A percentile compares a stretch with the other conserved stretches of the same genome.
Evolutionary conservation across 768 basidiomycete species (phyloP).

Genomic region (Suillus discolor): DNA sequence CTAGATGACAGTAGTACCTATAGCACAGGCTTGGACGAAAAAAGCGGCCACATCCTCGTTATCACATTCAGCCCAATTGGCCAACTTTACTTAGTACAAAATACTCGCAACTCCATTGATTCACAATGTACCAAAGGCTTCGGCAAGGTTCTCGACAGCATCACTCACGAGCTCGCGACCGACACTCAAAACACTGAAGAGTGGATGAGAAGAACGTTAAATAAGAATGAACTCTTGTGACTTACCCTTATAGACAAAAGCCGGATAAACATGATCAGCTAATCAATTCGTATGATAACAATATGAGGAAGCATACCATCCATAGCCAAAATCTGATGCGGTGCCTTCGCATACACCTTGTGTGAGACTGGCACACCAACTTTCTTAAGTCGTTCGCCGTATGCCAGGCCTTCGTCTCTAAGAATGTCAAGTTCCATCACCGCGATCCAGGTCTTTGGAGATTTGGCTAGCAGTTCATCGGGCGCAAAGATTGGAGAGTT

Average conservation of each 20-base stretch:
- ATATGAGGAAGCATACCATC: conserved; percentile 50
- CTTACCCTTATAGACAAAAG: conserved; percentile 24
- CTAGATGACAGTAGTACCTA: neutral
- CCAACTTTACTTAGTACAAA: neutral
- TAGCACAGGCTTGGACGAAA: neutral
- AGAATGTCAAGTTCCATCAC: conserved; percentile 73
- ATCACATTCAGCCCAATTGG: neutral
- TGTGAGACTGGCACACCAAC: conserved; percentile 57
- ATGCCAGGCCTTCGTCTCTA: conserved; percentile 66
- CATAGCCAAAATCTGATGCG: conserved; percentile 77
- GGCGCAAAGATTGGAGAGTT: conserved; percentile 74
- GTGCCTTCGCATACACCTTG: conserved; percentile 62
- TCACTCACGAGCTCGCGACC: conserved; percentile 42
- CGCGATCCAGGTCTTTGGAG: conserved; percentile 65
- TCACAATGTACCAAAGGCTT: conserved; percentile 29
- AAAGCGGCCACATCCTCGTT: neutral
- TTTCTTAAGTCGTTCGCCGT: conserved; percentile 56
- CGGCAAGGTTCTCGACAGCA: conserved; percentile 35
- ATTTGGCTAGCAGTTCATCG: conserved; percentile 49
- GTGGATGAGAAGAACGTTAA: conserved; percentile 15
- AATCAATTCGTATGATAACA: neutral
- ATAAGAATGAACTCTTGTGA: neutral
- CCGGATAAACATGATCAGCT: neutral
- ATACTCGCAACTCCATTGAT: neutral
- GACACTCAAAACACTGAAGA: conserved; percentile 37